phyloP scores from a whole-genome alignment of 345 rosid species.

The Brassica carinata region DNA sequence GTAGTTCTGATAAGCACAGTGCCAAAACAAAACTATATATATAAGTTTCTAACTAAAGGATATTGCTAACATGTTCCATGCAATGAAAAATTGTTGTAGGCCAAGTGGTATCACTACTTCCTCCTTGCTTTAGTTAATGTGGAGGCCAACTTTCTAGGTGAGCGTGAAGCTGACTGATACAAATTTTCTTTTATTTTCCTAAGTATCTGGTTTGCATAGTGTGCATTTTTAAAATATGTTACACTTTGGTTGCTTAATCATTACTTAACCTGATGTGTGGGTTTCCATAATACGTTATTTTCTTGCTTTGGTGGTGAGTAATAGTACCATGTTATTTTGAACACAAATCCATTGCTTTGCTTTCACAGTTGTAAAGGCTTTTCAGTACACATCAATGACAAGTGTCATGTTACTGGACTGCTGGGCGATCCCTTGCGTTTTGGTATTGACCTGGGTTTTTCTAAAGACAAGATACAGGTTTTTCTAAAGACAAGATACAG shows the following conservation, averaged over 20 bases:
- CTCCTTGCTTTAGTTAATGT: background rate
- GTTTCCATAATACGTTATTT: background rate
- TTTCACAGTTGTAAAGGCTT: conserved; percentile 85
- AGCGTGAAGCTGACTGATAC: background rate
- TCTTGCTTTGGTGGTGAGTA: background rate
- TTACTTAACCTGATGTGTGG: background rate
- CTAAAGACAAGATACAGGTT: conserved; percentile 46
- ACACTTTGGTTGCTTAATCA: background rate
- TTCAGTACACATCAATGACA: conserved; percentile 83
- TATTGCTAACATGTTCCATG: background rate
- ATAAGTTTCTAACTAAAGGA: background rate
- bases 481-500: conserved; percentile 48
- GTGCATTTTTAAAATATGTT: background rate
- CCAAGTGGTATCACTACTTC: background rate
- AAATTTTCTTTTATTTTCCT: background rate
- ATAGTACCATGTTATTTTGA: background rate
- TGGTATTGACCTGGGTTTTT: conserved; percentile 81
- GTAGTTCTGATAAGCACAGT: background rate
- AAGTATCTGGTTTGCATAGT: background rate
- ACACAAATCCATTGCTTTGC: background rate
- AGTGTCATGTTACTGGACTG: conserved; percentile 95
- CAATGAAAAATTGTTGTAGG: background rate
- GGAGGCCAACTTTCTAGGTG: background rate
- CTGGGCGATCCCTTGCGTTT: conserved; percentile 88
- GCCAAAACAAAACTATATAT: background rate